Conservation (phyloP, 2,329 filamentous ascomycete genomes). For the Claviceps digitariae region DNA sequence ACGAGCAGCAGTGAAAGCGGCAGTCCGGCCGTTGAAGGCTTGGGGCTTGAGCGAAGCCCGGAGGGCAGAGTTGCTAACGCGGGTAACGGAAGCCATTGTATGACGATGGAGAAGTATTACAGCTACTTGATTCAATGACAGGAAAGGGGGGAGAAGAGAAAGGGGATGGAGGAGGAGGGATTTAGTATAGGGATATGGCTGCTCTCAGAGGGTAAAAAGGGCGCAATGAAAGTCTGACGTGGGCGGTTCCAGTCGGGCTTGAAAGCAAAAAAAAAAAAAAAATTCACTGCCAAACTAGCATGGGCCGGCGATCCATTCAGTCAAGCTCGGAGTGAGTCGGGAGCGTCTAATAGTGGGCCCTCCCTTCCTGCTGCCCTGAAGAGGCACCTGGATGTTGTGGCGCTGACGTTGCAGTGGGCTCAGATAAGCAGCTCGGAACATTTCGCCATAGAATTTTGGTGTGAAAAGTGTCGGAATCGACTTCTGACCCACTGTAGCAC, state of each 20-base stretch:
- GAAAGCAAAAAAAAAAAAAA: constrained; percentile 4
- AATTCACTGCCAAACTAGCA: constrained; percentile 1
- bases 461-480: too few species aligned
- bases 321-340: not conserved
- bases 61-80: constrained; percentile 69
- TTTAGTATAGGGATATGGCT: constrained; percentile 14
- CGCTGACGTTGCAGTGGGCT: not conserved
- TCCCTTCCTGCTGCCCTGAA: not conserved
- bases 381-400: not conserved
- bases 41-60: constrained; percentile 59
- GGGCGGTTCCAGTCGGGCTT: not conserved
- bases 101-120: constrained; percentile 12
- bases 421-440: too few species aligned
- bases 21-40: constrained; percentile 52
- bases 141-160: constrained; percentile 13
- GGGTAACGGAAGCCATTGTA: constrained; percentile 70
- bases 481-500: not conserved
- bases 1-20: constrained; percentile 70
- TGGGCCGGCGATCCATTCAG: constrained; percentile 5
- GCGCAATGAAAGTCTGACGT: not conserved
- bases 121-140: not conserved
- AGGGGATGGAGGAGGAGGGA: constrained; percentile 19
- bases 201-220: not conserved
- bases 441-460: too few species aligned
- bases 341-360: constrained; percentile 2